A percentile compares a stretch with the other conserved stretches of the same genome.
Evolutionary conservation across 2,329 filamentous ascomycete species (phyloP).

Genomic region (Aplosporella prunicola): DNA sequence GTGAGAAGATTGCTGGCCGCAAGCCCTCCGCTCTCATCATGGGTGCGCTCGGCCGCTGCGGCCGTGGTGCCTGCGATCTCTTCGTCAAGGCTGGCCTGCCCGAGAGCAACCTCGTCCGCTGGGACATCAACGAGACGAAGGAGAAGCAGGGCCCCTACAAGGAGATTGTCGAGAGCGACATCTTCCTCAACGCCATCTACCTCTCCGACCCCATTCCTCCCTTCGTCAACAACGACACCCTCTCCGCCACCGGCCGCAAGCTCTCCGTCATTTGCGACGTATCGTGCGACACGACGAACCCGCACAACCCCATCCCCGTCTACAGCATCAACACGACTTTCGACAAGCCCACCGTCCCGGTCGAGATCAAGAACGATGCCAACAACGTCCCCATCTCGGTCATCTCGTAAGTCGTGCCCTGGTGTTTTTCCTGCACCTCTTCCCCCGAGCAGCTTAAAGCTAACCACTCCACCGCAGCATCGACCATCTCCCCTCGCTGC

Average conservation of each 20-base stretch:
- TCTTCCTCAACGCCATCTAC: slow-evolving; percentile 56
- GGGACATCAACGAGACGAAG: slow-evolving; percentile 72
- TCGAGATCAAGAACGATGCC: slow-evolving; percentile 50
- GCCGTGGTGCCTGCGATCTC: slow-evolving; percentile 72
- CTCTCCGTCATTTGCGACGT: slow-evolving; percentile 54
- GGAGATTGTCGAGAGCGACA: slow-evolving; percentile 59
- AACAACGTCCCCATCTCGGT: slow-evolving; percentile 51
- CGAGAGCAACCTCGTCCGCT: slow-evolving; percentile 57
- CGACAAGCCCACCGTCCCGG: slow-evolving; percentile 72
- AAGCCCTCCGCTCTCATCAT: slow-evolving; percentile 73
- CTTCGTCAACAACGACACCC: slow-evolving; percentile 64
- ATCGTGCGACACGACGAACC: slow-evolving; percentile 61
- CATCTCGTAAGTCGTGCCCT: slow-evolving; percentile 58
- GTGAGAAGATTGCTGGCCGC: slow-evolving; percentile 56
- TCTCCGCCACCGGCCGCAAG: slow-evolving; percentile 59
- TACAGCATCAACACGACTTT: slow-evolving; percentile 83
- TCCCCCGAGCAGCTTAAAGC: neutral
- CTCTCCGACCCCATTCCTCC: slow-evolving; percentile 68
- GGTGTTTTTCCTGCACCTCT: neutral
- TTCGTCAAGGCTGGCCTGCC: slow-evolving; percentile 65
- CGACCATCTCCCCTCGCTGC: slow-evolving; percentile 45
- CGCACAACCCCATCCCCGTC: slow-evolving; percentile 66
- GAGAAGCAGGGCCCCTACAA: slow-evolving; percentile 58
- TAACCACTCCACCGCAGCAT: slow-evolving; percentile 15
- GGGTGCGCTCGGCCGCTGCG: slow-evolving; percentile 69